These are phyloP conservation scores for Fistulina hepatica DNA, from an alignment of 1,284 basidiomycete genomes.

Conservation along the genomic window DNA sequence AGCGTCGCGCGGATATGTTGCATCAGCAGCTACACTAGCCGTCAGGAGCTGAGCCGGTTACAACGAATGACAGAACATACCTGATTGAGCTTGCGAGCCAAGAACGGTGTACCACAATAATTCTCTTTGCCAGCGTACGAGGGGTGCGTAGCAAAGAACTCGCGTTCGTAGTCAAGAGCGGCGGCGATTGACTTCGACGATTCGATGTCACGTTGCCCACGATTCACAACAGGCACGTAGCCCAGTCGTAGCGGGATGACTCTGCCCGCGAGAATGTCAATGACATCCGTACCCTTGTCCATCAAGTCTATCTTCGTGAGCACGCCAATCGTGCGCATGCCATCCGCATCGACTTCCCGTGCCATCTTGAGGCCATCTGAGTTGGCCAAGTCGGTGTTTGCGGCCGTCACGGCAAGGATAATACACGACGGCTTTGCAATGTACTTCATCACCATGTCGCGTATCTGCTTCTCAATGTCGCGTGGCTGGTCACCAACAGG, in stretches of 20 bases:
- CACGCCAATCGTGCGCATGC: slow-evolving; percentile 92
- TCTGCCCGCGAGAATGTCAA: slow-evolving; percentile 96
- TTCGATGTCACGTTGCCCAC: slow-evolving; percentile 96
- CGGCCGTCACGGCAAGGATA: slow-evolving; percentile 91
- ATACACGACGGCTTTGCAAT: slow-evolving; percentile 88
- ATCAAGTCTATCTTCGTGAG: slow-evolving; percentile 97
- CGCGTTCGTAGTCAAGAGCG: slow-evolving; percentile 83
- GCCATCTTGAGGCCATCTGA: slow-evolving; percentile 97
- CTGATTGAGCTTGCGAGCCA: slow-evolving; percentile 94
- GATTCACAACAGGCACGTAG: slow-evolving; percentile 96
- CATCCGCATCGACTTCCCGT: slow-evolving; percentile 93
- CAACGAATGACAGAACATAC: slow-evolving; percentile 32
- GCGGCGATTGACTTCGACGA: slow-evolving; percentile 70
- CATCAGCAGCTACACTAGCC: slow-evolving; percentile 73
- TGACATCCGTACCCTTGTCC: slow-evolving; percentile 96
- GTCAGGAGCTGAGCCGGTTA: background rate
- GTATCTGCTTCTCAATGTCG: slow-evolving; percentile 97
- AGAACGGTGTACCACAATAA: slow-evolving; percentile 96
- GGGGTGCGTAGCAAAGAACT: slow-evolving; percentile 89
- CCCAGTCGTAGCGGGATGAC: slow-evolving; percentile 90
- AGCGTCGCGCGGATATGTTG: slow-evolving; percentile 95
- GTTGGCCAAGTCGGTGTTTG: slow-evolving; percentile 96
- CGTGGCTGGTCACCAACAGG: slow-evolving; percentile 97
- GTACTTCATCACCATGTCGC: slow-evolving; percentile 93
- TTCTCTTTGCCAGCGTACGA: slow-evolving; percentile 90